phyloP scores from a whole-genome alignment of 352 stramenopile species.

The Phytophthora kernoviae region DNA sequence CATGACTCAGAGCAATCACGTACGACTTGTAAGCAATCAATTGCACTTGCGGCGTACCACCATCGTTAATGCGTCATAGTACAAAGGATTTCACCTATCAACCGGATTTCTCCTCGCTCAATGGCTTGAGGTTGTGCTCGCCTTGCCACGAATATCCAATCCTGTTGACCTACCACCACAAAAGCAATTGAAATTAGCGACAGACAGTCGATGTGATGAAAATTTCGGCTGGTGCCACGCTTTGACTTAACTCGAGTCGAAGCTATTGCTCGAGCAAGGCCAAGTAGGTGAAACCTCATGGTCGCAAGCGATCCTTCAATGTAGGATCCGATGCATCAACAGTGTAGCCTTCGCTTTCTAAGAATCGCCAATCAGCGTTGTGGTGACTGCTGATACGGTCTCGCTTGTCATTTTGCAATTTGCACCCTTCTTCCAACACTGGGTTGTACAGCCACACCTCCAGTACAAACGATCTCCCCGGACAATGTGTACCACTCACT shows the following conservation, averaged over 20 bases:
- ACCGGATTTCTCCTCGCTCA: conserved; percentile 13
- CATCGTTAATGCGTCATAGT: neutral
- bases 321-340: neutral
- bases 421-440: conserved; percentile 17
- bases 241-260: no score
- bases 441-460: neutral
- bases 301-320: neutral
- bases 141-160: neutral
- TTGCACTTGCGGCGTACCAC: neutral
- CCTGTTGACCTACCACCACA: neutral
- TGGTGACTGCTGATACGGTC: neutral
- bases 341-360: conserved; percentile 11
- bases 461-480: conserved; percentile 10
- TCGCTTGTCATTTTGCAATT: conserved; percentile 30
- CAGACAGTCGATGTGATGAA: conserved; percentile 5
- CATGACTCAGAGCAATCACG: neutral
- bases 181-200: neutral
- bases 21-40: neutral
- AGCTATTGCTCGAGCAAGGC: no score
- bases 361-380: neutral
- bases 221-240: conserved; percentile 2
- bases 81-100: conserved; percentile 1
- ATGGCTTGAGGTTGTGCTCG: conserved; percentile 10
- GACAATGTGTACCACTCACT: conserved; percentile 14
- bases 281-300: no score